These are phyloP conservation scores for Trichophyton simii DNA, from an alignment of 2,329 filamentous ascomycete species.

Conservation along the genomic window DNA sequence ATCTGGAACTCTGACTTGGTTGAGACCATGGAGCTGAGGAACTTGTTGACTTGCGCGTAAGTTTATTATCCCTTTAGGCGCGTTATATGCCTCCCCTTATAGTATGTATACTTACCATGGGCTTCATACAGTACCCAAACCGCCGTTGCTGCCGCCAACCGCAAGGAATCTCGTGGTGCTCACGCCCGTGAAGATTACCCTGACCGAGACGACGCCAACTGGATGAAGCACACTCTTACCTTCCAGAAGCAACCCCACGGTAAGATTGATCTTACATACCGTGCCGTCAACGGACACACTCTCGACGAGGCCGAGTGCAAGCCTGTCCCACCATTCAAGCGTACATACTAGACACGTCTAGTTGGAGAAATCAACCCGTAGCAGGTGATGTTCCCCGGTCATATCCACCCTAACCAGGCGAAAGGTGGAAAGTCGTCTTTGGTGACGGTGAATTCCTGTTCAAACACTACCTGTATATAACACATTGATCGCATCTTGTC, in stretches of 20 bases:
- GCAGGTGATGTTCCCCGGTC: background rate
- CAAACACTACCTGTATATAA: constrained; percentile 3
- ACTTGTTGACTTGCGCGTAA: constrained; percentile 91
- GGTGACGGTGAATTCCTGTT: constrained; percentile 1
- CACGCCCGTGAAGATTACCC: constrained; percentile 96
- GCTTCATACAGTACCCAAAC: constrained; percentile 59
- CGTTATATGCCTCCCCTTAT: no score
- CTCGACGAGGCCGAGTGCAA: constrained; percentile 95
- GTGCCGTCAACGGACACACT: constrained; percentile 67
- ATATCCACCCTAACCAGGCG: background rate
- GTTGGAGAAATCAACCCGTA: background rate
- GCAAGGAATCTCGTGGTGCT: constrained; percentile 93
- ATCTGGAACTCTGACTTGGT: constrained; percentile 99
- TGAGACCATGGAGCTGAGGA: constrained; percentile 89
- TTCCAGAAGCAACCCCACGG: constrained; percentile 91
- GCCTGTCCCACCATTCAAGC: constrained; percentile 89
- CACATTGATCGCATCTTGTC: constrained; percentile 4
- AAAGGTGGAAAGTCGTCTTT: background rate
- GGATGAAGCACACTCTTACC: constrained; percentile 98
- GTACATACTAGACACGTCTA: constrained; percentile 33
- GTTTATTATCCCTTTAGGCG: constrained; percentile 28
- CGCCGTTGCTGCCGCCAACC: constrained; percentile 74
- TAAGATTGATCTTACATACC: constrained; percentile 74
- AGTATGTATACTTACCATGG: constrained; percentile 7
- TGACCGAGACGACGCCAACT: constrained; percentile 86